These are phyloP conservation scores for Silene conica DNA, from an alignment of 148 eudicot genomes.

Conservation along the genomic window DNA sequence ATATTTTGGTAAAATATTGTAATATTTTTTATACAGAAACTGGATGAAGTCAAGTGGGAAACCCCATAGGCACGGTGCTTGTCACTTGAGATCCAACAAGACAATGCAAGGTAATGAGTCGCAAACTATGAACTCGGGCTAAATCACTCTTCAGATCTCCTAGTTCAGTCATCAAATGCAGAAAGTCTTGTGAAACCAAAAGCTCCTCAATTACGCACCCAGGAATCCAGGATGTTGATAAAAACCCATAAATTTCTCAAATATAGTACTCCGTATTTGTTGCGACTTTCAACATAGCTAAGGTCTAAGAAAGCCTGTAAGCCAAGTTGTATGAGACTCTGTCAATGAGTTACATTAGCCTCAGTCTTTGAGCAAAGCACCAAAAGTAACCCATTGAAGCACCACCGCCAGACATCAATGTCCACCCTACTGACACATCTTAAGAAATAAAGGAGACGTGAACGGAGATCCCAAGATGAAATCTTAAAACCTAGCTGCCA, in stretches of 20 bases:
- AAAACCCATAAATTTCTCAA: not conserved
- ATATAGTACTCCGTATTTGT: not conserved
- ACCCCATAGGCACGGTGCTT: not conserved
- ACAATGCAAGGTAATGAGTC: not conserved
- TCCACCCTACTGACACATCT: not conserved
- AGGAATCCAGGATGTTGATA: not conserved
- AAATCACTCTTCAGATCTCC: not conserved
- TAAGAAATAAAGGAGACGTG: not conserved
- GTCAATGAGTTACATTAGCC: not conserved
- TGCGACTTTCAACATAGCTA: not conserved
- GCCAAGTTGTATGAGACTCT: not conserved
- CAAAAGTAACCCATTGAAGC: conserved; percentile 4
- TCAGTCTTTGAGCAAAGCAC: conserved; percentile 3
- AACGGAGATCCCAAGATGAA: not conserved
- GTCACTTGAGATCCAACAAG: not conserved
- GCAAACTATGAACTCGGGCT: not conserved
- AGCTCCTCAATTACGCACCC: not conserved
- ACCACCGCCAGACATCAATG: not conserved
- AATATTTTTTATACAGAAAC: not conserved
- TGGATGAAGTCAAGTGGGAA: not conserved
- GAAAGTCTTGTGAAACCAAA: not conserved
- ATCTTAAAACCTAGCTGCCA: not conserved
- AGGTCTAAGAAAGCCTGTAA: not conserved
- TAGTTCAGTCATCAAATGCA: not conserved
- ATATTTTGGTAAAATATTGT: too few relatives aligned